A percentile compares a stretch with the other conserved stretches of the same genome.
These are phyloP conservation scores for Tephrocybe rancida DNA, from an alignment of 768 basidiomycete genomes.

Conservation along the genomic window DNA sequence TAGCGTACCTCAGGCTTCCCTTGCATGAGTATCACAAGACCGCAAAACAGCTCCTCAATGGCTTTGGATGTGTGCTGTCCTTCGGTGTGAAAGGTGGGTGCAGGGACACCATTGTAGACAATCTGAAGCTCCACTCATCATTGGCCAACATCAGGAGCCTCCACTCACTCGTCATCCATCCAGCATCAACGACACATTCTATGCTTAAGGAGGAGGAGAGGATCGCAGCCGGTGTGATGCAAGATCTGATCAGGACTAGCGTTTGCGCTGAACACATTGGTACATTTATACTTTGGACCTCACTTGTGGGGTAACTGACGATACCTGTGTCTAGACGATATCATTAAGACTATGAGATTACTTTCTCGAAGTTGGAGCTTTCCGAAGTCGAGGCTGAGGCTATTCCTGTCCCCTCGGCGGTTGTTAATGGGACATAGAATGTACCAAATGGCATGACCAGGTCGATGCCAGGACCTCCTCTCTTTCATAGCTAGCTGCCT, in stretches of 20 bases:
- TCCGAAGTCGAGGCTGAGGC: neutral
- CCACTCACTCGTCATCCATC: constrained; percentile 53
- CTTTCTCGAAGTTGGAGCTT: neutral
- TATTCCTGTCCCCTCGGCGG: neutral
- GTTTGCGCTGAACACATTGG: constrained; percentile 15
- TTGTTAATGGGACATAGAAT: neutral
- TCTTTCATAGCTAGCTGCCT: too few species aligned
- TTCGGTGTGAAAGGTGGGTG: constrained; percentile 59
- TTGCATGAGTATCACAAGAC: constrained; percentile 51
- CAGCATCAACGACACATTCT: constrained; percentile 60
- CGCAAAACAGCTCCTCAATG: constrained; percentile 46
- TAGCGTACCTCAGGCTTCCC: constrained; percentile 60
- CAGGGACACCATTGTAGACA: constrained; percentile 35
- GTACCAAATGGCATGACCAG: too few species aligned
- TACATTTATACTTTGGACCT: neutral
- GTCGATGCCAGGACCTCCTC: too few species aligned
- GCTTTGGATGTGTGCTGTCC: constrained; percentile 61
- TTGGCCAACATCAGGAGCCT: constrained; percentile 33
- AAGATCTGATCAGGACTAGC: constrained; percentile 57
- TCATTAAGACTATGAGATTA: constrained; percentile 11
- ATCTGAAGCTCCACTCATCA: constrained; percentile 36
- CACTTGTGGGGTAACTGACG: neutral
- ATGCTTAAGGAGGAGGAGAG: constrained; percentile 53
- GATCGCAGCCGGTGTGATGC: constrained; percentile 50
- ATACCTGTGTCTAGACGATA: neutral